Evolutionary conservation across 306 rosid genomes (phyloP).

Genomic region (Fagus sylvatica): DNA sequence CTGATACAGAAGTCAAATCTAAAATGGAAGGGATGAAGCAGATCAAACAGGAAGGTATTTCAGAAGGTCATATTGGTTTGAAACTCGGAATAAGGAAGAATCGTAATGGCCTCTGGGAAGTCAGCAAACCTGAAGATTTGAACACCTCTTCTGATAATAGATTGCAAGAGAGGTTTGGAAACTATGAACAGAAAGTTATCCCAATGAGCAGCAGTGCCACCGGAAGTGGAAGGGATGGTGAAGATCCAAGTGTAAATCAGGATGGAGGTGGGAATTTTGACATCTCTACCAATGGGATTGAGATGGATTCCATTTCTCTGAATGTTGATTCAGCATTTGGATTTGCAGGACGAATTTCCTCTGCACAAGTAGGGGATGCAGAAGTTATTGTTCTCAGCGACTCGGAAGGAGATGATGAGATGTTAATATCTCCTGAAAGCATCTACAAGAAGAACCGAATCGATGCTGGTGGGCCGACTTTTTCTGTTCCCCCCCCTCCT

Average conservation of each 20-base stretch:
- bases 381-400: constrained; percentile 87
- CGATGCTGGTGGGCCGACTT: constrained; percentile 49
- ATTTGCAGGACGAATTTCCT: constrained; percentile 41
- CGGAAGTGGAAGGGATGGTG: constrained; percentile 85
- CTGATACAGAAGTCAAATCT: constrained; percentile 44
- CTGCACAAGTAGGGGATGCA: constrained; percentile 56
- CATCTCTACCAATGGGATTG: constrained; percentile 69
- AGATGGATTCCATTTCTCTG: constrained; percentile 65
- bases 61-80: constrained; percentile 71
- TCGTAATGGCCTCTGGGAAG: constrained; percentile 77
- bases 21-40: constrained; percentile 58
- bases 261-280: constrained; percentile 68
- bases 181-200: constrained; percentile 64
- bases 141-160: constrained; percentile 58
- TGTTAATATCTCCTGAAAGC: constrained; percentile 51
- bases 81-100: constrained; percentile 80
- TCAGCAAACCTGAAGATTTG: constrained; percentile 70
- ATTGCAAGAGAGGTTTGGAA: constrained; percentile 56
- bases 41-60: constrained; percentile 77
- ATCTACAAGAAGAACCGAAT: constrained; percentile 44
- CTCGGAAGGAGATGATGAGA: constrained; percentile 80
- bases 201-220: constrained; percentile 98
- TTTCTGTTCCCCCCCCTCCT: constrained; percentile 49
- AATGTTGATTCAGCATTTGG: constrained; percentile 71
- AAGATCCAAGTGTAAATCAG: constrained; percentile 91